Evolutionary conservation across 352 stramenopile genomes (phyloP), one percentile per base, ranked within the genome.

Genomic region (Globisporangium recalcitrans): DNA sequence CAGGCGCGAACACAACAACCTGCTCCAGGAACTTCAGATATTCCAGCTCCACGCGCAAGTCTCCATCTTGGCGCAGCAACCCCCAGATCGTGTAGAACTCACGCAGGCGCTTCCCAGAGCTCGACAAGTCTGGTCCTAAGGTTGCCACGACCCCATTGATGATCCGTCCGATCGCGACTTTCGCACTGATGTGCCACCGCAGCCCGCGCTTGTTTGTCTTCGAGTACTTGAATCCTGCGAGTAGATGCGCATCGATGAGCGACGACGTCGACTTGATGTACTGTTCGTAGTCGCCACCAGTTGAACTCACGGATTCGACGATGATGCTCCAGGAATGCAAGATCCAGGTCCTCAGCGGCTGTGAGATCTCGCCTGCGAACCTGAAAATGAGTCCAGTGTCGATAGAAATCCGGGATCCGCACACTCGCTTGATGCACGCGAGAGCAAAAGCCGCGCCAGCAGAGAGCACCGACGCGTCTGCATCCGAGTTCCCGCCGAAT

Each of bases 261-360:
- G 76, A 79, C 16, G 79, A 71, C 8, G 82, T 92, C 14, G 86
- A 91, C 55, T 65, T 83, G 32, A 93, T 72, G 62, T 88, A 95
- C 32, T 92, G 86, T 42, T 93, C 85, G 48, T 95, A 90, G 49
- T 95, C 83, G 0, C 79, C 81, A 52, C 83, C 84, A 14, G 79
- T 85, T 3, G 82, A 75, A 51, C 75, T 86, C 13, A 91, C 80
- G 2, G 81, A 92, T 63, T 93, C 82, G 29, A 95, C 72, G 32
- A 95, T 78, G 46, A 93, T 84, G 58, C 83, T 85, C 86, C 86
- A 95, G 19, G 84, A 78, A 66, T 93, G 80, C 49, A 95, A 62
- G 51, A 91, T 87, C 86, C 84, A 95, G 13, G 82, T 89, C 11
- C 86, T 83, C n/a, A 94, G 38, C 24, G 86, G 86, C 57, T 95